Evolutionary conservation across 2,329 filamentous ascomycete genomes (phyloP).

Genomic region (Orbilia quercus): DNA sequence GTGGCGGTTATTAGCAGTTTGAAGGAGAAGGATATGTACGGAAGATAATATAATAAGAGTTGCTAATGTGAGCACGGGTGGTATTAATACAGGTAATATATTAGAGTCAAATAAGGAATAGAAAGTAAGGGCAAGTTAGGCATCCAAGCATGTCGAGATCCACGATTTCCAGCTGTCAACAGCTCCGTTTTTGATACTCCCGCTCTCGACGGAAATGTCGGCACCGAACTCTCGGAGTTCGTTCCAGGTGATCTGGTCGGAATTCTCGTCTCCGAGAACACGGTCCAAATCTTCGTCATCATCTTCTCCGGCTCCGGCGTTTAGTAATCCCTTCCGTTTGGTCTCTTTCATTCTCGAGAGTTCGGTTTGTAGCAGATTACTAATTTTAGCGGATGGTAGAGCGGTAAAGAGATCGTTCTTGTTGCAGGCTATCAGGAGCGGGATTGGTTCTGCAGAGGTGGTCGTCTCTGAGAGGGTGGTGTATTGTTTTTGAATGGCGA

Average conservation of each 20-base stretch:
- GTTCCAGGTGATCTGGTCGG: conserved; percentile 44
- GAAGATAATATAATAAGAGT: too few species aligned
- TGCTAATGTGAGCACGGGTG: too few species aligned
- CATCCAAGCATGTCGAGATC: conserved; percentile 39
- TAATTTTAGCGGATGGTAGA: conserved; percentile 80
- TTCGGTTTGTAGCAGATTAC: conserved; percentile 79
- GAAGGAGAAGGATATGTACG: conserved; percentile 46
- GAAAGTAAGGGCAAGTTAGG: conserved; percentile 13
- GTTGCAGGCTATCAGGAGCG: conserved; percentile 86
- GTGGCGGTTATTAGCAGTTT: conserved; percentile 29
- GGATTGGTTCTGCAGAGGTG: conserved; percentile 70
- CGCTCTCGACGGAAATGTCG: conserved; percentile 45
- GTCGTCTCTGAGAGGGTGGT: conserved; percentile 70
- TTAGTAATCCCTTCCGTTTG: conserved; percentile 81
- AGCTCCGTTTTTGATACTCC: conserved; percentile 37
- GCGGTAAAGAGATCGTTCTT: conserved; percentile 97
- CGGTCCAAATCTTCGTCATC: conserved; percentile 79
- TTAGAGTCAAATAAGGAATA: conserved; percentile 22
- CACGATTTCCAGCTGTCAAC: conserved; percentile 45
- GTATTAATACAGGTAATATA: not conserved
- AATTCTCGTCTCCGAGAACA: conserved; percentile 75
- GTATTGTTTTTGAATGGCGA: conserved; percentile 78
- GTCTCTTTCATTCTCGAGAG: conserved; percentile 80
- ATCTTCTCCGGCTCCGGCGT: conserved; percentile 78
- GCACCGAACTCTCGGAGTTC: conserved; percentile 41